A percentile compares a stretch with the other conserved stretches of the same genome.
Conservation (phyloP, 768 basidiomycete species). For the Pleurotus eryngii region DNA sequence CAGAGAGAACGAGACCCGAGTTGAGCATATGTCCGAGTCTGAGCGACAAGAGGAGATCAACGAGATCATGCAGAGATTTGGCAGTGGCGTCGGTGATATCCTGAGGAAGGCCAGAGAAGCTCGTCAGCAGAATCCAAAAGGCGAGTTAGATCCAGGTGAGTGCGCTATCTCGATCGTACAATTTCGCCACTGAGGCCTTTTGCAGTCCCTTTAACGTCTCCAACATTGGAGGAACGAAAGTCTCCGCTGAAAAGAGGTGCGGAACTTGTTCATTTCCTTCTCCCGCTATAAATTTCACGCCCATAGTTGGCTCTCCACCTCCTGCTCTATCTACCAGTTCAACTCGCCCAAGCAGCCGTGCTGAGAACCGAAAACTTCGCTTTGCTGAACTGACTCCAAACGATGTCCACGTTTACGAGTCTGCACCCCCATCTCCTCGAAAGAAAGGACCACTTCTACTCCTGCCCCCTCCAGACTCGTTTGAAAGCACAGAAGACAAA, state of each 20-base stretch:
- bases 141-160: too few species aligned
- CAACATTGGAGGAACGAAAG: not conserved
- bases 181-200: constrained; percentile 7
- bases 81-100: constrained; percentile 59
- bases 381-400: constrained; percentile 72
- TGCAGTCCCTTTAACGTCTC: not conserved
- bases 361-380: constrained; percentile 52
- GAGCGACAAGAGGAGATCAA: constrained; percentile 64
- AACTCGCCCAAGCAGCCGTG: constrained; percentile 60
- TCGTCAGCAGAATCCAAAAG: constrained; percentile 27
- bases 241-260: not conserved
- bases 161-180: too few species aligned
- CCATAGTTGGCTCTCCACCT: constrained; percentile 32
- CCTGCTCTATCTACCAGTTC: constrained; percentile 46
- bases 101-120: constrained; percentile 52
- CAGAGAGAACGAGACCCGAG: constrained; percentile 59
- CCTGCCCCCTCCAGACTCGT: constrained; percentile 44
- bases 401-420: constrained; percentile 84
- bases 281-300: constrained; percentile 2
- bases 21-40: constrained; percentile 67
- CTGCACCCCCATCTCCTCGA: constrained; percentile 74
- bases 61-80: constrained; percentile 72
- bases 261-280: constrained; percentile 6
- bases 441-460: constrained; percentile 46
- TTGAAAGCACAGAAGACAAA: constrained; percentile 29